A percentile compares a stretch with the other conserved stretches of the same genome.
Conservation (phyloP, 2,329 filamentous ascomycete species). For the Aspergillus sp. region DNA sequence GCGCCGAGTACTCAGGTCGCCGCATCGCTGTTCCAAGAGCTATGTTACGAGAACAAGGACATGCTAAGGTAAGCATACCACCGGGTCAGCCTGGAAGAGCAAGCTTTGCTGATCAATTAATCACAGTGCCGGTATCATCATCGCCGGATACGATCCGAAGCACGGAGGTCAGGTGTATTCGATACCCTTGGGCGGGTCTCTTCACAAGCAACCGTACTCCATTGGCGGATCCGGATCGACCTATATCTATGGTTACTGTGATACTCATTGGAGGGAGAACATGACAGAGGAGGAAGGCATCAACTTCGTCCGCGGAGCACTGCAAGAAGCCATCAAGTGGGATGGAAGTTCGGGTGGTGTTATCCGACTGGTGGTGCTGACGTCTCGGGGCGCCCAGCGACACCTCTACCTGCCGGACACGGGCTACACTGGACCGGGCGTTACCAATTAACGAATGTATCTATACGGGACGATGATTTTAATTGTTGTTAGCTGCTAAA, state of each 20-base stretch:
- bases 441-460: constrained; percentile 34
- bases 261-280: constrained; percentile 90
- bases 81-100: not conserved
- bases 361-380: constrained; percentile 96
- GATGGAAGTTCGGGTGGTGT: constrained; percentile 98
- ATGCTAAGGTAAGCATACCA: constrained; percentile 68
- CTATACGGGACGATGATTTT: constrained; percentile 18
- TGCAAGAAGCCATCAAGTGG: constrained; percentile 98
- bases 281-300: constrained; percentile 94
- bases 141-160: constrained; percentile 94
- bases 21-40: constrained; percentile 93
- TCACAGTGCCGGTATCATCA: constrained; percentile 87
- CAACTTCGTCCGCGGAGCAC: constrained; percentile 85
- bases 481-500: constrained; percentile 14
- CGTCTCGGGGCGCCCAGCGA: constrained; percentile 81
- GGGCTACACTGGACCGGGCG: constrained; percentile 75
- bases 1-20: constrained; percentile 92
- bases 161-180: constrained; percentile 97
- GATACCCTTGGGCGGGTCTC: constrained; percentile 91
- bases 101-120: not conserved
- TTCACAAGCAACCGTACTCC: constrained; percentile 95
- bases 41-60: constrained; percentile 98
- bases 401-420: constrained; percentile 95
- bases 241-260: constrained; percentile 99
- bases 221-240: constrained; percentile 97